Base-by-base conservation (phyloP, 805 yeast genomes). In the Lachancea waltii region DNA sequence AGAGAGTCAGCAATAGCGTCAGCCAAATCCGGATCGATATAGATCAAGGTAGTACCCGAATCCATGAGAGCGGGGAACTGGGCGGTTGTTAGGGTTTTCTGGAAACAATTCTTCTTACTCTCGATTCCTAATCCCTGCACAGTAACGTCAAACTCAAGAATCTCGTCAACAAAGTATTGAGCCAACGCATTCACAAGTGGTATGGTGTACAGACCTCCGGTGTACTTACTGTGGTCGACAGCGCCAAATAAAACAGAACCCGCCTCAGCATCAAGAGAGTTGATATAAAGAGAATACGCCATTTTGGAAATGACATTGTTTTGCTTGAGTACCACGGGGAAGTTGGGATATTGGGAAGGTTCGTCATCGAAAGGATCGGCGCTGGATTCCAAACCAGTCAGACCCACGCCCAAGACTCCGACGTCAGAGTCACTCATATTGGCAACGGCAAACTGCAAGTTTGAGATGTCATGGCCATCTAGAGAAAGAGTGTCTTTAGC, bases 341-440 rank as follows among this genome's bases (percentile, higher is more conserved):
- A 62, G 54, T 83, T 83, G 37, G 69, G 68, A 58, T 83, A 84
- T 29, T 39, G 48, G 21, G 35, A 22, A 18, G 47, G 36, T 2
- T 57, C 47, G 4, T 56, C 54, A 25, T 44, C 42, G 2, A 45
- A 46, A 35, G 55, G 55, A 5, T 55, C 53, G n/a, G 21, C 23
- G 9, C 53, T 53, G 2, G 75, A 67, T 56, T 85, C 94, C 37
- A 80, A 69, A 22, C 77, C 77, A 3, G 70, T 60, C 21, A 79
- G 68, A 1, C 89, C 86, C 41, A 81, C 73, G 13, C 86, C 85
- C 30, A 81, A 60, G 13, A 82, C 86, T 28, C 90, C 87, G 5
- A 54, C 44, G 14, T 75, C 60, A 3, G 84, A 74, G 40, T 75
- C 73, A 3, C 81, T 72, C 27, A 58, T 54, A 47, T 73, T 72